These are phyloP conservation scores for Kuraishia molischiana DNA, from an alignment of 805 yeast genomes.

Conservation along the genomic window DNA sequence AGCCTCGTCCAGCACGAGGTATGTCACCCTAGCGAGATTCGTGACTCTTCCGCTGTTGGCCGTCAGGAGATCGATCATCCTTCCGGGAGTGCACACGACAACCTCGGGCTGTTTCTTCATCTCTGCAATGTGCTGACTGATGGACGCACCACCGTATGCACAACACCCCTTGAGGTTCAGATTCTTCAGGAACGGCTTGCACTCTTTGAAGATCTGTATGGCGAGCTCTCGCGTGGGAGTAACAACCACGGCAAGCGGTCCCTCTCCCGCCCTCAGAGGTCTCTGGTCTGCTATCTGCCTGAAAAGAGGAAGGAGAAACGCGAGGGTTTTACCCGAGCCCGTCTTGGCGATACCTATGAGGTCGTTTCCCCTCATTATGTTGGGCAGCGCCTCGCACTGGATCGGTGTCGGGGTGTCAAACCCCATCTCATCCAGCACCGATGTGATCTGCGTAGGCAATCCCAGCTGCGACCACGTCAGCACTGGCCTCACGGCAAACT, in stretches of 20 bases:
- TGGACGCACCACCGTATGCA: conserved; percentile 86
- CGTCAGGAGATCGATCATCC: conserved; percentile 80
- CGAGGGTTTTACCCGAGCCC: conserved; percentile 92
- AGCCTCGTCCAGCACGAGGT: conserved; percentile 90
- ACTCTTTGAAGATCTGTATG: conserved; percentile 66
- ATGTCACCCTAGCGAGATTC: conserved; percentile 59
- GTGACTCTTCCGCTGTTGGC: conserved; percentile 75
- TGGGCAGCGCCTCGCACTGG: conserved; percentile 86
- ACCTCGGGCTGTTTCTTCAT: conserved; percentile 72
- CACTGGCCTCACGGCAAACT: conserved; percentile 52
- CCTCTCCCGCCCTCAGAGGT: conserved; percentile 40
- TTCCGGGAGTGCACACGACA: conserved; percentile 90
- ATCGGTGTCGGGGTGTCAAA: conserved; percentile 73
- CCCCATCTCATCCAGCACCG: conserved; percentile 38
- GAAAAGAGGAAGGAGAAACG: conserved; percentile 76
- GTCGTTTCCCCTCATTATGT: conserved; percentile 83
- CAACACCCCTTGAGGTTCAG: conserved; percentile 51
- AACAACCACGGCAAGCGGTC: conserved; percentile 72
- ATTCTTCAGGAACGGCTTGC: conserved; percentile 43
- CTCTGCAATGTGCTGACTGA: conserved; percentile 73
- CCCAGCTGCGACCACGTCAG: conserved; percentile 77
- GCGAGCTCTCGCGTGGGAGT: conserved; percentile 95
- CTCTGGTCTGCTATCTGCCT: conserved; percentile 76
- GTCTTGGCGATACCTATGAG: conserved; percentile 93
- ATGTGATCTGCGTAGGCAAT: conserved; percentile 47